Evolutionary conservation across 73 alveolate genomes (phyloP), one percentile per base, ranked within the genome.

Genomic region (Symbiodinium natans): DNA sequence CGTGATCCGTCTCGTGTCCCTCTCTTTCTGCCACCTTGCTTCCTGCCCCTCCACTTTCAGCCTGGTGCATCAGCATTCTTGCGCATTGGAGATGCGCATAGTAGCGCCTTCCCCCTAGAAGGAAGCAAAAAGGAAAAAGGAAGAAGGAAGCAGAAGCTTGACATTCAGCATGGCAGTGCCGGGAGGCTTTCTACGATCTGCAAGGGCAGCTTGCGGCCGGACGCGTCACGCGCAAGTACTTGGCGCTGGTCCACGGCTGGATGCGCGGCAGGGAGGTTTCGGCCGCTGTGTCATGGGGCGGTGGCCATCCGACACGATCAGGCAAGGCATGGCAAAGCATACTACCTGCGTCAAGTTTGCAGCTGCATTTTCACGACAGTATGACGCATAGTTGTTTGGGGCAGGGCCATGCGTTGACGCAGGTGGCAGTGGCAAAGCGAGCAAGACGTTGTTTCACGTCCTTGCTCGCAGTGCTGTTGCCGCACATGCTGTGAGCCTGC

Each of bases 191-290:
- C 93, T 54, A 86, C n/a, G 93, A 86, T 19, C 48, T 86, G 41
- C 93, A 52, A 34, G 68, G 33, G 27, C 93, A 86, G 82, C 82
- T 86, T 21, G 93, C 93, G 27, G 52, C 93, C 25, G 93, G 93
- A 21, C 48, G 38, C 38, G 52, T 86, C 15, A 40, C 40, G 33
- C 93, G 93, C 40, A 41, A 43, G 46, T 86, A 86, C 68, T 38
- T 86, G 23, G 93, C 68, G 82, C 82, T 86, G 33, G 93, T 83
- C 17, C 93, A 86, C 29, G 93, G 93, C 83, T 86, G 93, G 93
- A 7, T 86, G 56, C 36, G 40, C 21, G 33, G 56, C 33, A 31
- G 52, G 38, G 39, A 31, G 56, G 68, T 86, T 42, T 17, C 10
- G 33, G 82, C 93, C 7, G 31, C 41, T 41, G 83, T 86, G 38